Evolutionary conservation across 495 filamentous ascomycete genomes (phyloP).

Genomic region (Hamigera avellanea): DNA sequence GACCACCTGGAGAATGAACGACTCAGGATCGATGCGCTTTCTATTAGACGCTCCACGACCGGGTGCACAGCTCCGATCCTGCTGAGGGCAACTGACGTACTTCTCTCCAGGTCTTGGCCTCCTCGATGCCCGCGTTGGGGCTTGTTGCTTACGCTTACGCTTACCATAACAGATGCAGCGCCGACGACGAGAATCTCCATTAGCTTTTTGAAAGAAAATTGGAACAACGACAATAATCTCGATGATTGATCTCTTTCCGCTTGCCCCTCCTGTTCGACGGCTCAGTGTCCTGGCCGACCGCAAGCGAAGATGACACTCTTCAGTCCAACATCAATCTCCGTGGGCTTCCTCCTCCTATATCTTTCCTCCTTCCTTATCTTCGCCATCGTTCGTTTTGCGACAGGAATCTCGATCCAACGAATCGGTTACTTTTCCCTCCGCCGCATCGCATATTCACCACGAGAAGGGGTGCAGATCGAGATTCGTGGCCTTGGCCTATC

Average conservation of each 20-base stretch:
- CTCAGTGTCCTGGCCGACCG: conserved; percentile 29
- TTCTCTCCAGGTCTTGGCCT: not conserved
- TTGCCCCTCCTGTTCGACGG: conserved; percentile 14
- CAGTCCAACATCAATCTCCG: conserved; percentile 70
- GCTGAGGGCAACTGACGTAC: conserved; percentile 7
- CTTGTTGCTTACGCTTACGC: too few relatives aligned
- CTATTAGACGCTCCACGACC: conserved; percentile 4
- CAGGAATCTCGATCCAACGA: conserved; percentile 91
- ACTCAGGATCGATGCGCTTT: conserved; percentile 3
- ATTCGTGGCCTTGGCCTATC: conserved; percentile 79
- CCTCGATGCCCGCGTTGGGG: not conserved
- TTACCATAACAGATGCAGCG: not conserved
- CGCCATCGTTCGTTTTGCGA: conserved; percentile 81
- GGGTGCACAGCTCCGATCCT: conserved; percentile 9
- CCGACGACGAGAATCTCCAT: not conserved
- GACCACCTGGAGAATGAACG: conserved; percentile 9
- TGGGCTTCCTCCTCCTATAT: conserved; percentile 74
- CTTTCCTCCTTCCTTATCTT: conserved; percentile 87
- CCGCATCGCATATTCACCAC: conserved; percentile 76
- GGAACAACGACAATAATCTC: conserved; percentile 3
- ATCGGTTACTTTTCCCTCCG: conserved; percentile 85
- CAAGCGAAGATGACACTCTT: conserved; percentile 44
- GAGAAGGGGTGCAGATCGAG: conserved; percentile 79
- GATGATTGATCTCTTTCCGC: conserved; percentile 13
- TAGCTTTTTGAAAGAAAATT: too few relatives aligned